These are phyloP conservation scores for Ampelocalamus luodianensis DNA, from an alignment of 176 grass and related monocot genomes.

Conservation along the genomic window DNA sequence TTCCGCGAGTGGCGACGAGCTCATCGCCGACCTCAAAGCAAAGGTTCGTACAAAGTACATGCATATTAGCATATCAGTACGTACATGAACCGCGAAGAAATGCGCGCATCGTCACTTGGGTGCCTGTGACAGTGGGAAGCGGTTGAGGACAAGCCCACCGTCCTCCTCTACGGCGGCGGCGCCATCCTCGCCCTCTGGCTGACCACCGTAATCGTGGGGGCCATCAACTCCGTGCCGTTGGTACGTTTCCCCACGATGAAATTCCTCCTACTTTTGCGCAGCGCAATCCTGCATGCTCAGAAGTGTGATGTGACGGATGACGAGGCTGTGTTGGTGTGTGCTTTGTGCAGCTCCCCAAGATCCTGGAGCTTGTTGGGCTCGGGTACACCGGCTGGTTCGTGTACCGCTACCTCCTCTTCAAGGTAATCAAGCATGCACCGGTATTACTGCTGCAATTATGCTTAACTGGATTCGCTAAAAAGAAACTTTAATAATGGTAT, in stretches of 20 bases:
- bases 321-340: not conserved
- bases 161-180: slow-evolving; percentile 89
- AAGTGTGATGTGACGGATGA: slow-evolving; percentile 1
- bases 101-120: not conserved
- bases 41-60: slow-evolving; percentile 54
- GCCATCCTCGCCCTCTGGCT: slow-evolving; percentile 85
- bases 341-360: slow-evolving; percentile 75
- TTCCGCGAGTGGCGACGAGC: slow-evolving; percentile 56
- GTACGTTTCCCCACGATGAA: slow-evolving; percentile 42
- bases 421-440: slow-evolving; percentile 48
- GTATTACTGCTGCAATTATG: not conserved
- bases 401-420: slow-evolving; percentile 98
- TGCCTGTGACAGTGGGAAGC: slow-evolving; percentile 72
- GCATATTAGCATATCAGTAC: not conserved
- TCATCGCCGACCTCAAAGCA: slow-evolving; percentile 77
- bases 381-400: slow-evolving; percentile 99
- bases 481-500: not conserved
- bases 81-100: not conserved
- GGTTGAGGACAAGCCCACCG: slow-evolving; percentile 92
- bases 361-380: slow-evolving; percentile 91
- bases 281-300: not conserved
- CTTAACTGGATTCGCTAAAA: not conserved
- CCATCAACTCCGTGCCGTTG: slow-evolving; percentile 93
- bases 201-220: slow-evolving; percentile 80
- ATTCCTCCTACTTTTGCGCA: not conserved